Evolutionary conservation across 371 early-diverging fungal species (phyloP), one percentile per base, ranked within the genome.

Genomic region (Rhizomucor pusillus): DNA sequence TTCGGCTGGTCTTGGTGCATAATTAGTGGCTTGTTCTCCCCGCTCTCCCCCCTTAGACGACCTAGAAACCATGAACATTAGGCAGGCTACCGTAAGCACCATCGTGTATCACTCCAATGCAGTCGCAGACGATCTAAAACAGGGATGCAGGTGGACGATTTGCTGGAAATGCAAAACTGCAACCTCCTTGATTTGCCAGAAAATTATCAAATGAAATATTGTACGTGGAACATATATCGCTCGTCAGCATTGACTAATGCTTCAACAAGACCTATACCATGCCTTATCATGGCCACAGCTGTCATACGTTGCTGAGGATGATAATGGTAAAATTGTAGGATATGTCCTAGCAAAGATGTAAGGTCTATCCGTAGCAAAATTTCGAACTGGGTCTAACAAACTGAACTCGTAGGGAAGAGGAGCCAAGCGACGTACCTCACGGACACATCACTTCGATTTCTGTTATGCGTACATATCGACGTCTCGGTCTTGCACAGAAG

Each of bases 191-290:
- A 97, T 73, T 83, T 98, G 50, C 99, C 99, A 3, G 99, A 98
- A 69, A 98, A 98, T 84, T 98, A 98, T 73, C 92, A 92, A 66
- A 92, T 98, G 90, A 98, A 98, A 73, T 98, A 97, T 75, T 29
- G 29, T 29, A 29, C 7, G 29, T 98, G 88, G 78, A 77, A 77
- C 43, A 37, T 11, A 34, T 24, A 41, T 1, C 36, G 14, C 37
- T 33, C 14, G 25, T 49, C 25, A 23, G 44, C 40, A 22, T 18
- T 36, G 16, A 16, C 48, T 50, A 9, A 39, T 40, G 40, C n/a
- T 43, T 34, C 41, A 16, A 33, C 50, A 29, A 87, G 89, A 95
- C 71, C 79, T 95, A 48, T 98, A 98, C 71, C 99, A 98, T 57
- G 81, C 90, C 9, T 71, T 92, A 34, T 88, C 94, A 24, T 98